Base-by-base conservation (phyloP, 768 basidiomycete species). In the Agrocybe chaxingu region DNA sequence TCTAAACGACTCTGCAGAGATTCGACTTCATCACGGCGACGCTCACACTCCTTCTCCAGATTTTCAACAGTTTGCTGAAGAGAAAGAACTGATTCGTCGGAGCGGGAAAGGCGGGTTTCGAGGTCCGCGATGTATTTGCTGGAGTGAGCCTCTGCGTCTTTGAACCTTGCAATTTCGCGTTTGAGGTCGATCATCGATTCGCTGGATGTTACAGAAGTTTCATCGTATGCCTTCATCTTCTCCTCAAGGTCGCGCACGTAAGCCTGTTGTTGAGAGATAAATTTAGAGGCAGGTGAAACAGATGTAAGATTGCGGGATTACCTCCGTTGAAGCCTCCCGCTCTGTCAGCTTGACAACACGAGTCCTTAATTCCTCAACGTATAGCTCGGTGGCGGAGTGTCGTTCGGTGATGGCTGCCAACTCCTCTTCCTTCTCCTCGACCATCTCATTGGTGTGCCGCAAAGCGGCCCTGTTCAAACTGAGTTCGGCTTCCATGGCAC, bases 241-340 rank as follows among this genome's bases (percentile, higher is more conserved):
- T 89, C 85, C 67, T 99, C 96, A 31, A 98, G 75, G 64, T 98
- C 95, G 29, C 83, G 89, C 39, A 98, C 85, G 65, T 98, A 98
- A 1, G 88, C 88, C 92, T 96, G 62, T 29, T 55, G 32, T 31
- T 32, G 47, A 55, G 36, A 60, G 51, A 56, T 66, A 44, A 34
- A 51, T 33, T 16, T 45, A 29, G 12, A 24, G 7, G 32, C 30
- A 9, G 48, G 30, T 40, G 12, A 50, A 18, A 24, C 9, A 44
- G 30, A 38, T 45, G 16, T 16, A 8, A 38, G 37, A 31, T 48
- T 13, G 66, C 78, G 24, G 24, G 5, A 24, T 61, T 61, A 91
- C 93, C 80, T 99, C 96, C 18, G 92, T 94, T 2, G 92, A 90
- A 4, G 85, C 79, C 66, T 98, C 97, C 48, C 95, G 75, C 66